phyloP scores from a whole-genome alignment of 176 grass and related monocot species.

The Hsuehochloa calcarea region DNA sequence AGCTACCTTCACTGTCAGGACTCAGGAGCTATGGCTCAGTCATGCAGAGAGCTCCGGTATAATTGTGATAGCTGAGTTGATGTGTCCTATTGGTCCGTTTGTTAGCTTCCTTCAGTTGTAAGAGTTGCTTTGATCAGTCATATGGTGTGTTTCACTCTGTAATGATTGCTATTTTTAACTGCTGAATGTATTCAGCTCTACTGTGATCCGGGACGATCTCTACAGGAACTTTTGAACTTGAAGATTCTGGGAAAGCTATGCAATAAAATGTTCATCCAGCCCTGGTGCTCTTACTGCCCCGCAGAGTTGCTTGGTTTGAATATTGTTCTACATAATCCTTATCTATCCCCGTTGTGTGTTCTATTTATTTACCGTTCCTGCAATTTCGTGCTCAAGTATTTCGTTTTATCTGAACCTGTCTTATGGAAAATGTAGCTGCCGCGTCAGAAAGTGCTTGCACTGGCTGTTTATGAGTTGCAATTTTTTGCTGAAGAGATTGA shows the following conservation, averaged over 20 bases:
- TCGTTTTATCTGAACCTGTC: background rate
- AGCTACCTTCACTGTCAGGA: background rate
- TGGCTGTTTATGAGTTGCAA: background rate
- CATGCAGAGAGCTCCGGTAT: too few species aligned
- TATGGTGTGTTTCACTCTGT: background rate
- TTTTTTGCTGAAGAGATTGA: background rate
- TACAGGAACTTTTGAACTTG: too few species aligned
- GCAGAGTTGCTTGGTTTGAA: too few species aligned
- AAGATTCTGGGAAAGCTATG: too few species aligned
- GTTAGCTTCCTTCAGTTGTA: background rate
- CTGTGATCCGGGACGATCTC: too few species aligned
- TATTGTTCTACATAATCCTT: background rate
- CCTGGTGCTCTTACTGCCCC: too few species aligned
- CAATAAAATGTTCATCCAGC: too few species aligned
- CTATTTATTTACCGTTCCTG: background rate
- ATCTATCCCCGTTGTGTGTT: too few species aligned
- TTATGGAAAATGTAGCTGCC: background rate
- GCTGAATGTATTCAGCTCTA: background rate
- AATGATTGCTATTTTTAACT: background rate
- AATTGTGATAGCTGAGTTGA: background rate
- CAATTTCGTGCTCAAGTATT: background rate
- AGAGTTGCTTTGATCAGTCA: background rate
- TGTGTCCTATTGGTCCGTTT: background rate
- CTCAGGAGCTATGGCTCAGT: background rate
- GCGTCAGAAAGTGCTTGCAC: background rate